Evolutionary conservation across 2,329 filamentous ascomycete species (phyloP), one percentile per base, ranked within the genome.

Genomic region (Xylaria sp.): DNA sequence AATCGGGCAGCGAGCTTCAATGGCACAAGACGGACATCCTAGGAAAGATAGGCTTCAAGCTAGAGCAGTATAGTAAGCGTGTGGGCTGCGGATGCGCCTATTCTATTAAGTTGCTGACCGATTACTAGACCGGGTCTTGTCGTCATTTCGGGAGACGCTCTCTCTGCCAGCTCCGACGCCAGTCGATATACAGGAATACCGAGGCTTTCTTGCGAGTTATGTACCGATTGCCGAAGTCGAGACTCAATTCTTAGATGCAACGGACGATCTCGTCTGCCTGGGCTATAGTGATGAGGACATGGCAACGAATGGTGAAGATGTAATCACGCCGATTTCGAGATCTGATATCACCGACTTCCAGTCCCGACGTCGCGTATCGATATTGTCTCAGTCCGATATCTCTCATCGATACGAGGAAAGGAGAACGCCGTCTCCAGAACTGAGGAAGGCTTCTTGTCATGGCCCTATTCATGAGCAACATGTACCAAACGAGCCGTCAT

Each of bases 41-140:
- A 5, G 87, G 86, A 15, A 85, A 87, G 71, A 89, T 92, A 63
- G 90, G 87, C 18, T 85, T 86, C 71, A 92, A 92, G 77, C 79
- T 92, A 9, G 85, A 86, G 39, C 89, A 92, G 75, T 93, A 93
- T 76, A 90, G 89, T 91, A 80, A 78, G 86, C 7, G 6, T 18
- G 51, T 23, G 20, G 18, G 28, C 36, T 66, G 61, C 2, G 18
- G 18, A n/a, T 52, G 0, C 8, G 46, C 18, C 10, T 13, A n/a
- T 15, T 61, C 15, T 46, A 5, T 48, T 39, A 23, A 57, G 57
- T 10, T 56, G 39, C 28, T 71, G 60, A 64, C 31, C 25, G 3
- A 55, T 36, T 1, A 28, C 48, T 63, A 90, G 88, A 89, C 70
- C 85, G 88, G 72, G 85, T 89, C 0, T 79, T 93, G 59, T 79